Conservation (phyloP, 495 filamentous ascomycete species). For the Aspergillus incahuasiensis region DNA sequence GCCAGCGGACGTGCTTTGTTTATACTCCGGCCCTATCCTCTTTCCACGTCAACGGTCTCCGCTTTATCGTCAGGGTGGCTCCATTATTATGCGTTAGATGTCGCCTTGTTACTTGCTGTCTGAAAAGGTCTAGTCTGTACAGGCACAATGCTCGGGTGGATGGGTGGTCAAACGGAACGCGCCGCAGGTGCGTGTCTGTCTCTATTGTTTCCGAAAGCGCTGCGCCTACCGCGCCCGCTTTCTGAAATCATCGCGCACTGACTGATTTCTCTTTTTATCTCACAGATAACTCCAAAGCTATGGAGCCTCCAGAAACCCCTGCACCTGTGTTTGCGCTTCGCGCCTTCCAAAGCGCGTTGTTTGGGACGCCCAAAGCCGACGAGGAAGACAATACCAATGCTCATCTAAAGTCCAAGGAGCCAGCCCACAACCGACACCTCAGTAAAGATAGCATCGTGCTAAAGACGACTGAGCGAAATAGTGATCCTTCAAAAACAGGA, state of each 20-base stretch:
- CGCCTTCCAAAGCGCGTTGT: constrained; percentile 85
- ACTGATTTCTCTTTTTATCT: constrained; percentile 14
- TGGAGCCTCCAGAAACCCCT: constrained; percentile 81
- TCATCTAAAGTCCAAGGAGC: constrained; percentile 17
- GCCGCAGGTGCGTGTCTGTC: constrained; percentile 27
- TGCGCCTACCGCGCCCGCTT: not conserved
- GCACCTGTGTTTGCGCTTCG: constrained; percentile 91
- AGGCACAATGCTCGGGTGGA: constrained; percentile 30
- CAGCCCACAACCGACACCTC: constrained; percentile 18
- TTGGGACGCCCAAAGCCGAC: constrained; percentile 70
- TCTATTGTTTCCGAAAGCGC: constrained; percentile 10
- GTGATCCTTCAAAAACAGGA: constrained; percentile 23
- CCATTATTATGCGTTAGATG: constrained; percentile 17
- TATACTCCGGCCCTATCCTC: constrained; percentile 30
- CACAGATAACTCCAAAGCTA: constrained; percentile 34
- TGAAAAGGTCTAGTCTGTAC: constrained; percentile 14
- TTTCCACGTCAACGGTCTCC: constrained; percentile 26
- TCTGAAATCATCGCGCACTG: constrained; percentile 13
- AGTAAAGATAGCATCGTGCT: constrained; percentile 22
- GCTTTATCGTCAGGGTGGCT: constrained; percentile 15
- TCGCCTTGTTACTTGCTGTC: constrained; percentile 8
- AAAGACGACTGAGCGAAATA: constrained; percentile 17
- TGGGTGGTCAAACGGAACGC: constrained; percentile 24
- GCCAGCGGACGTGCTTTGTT: not conserved
- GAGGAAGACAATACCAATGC: constrained; percentile 26